phyloP scores from a whole-genome alignment of 306 rosid genomes.

The Castanea sativa region DNA sequence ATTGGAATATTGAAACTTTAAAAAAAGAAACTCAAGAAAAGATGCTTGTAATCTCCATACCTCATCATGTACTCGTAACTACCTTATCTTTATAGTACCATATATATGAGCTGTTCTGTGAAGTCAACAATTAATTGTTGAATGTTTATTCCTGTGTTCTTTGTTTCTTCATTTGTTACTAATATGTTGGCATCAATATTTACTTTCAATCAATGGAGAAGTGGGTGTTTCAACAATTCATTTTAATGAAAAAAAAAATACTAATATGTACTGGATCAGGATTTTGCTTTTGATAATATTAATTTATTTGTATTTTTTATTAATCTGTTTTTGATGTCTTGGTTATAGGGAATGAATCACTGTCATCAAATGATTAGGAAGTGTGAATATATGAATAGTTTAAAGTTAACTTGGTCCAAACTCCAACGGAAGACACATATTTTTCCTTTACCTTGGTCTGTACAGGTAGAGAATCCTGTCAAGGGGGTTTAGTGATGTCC shows the following conservation, averaged over 20 bases:
- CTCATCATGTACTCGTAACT: constrained; percentile 45
- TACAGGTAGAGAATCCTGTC: too few species aligned
- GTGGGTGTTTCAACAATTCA: constrained; percentile 22
- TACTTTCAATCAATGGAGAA: constrained; percentile 17
- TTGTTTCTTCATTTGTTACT: constrained; percentile 29
- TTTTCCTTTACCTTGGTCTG: background rate
- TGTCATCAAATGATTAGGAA: constrained; percentile 53
- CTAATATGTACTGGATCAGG: background rate
- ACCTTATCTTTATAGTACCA: constrained; percentile 47
- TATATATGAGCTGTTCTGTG: constrained; percentile 63
- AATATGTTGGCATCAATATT: constrained; percentile 62
- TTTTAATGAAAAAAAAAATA: background rate
- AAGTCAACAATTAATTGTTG: constrained; percentile 58
- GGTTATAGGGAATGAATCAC: constrained; percentile 39
- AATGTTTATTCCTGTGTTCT: constrained; percentile 27
- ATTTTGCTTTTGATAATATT: too few species aligned
- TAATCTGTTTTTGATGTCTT: constrained; percentile 28
- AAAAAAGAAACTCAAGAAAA: constrained; percentile 33
- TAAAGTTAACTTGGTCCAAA: background rate
- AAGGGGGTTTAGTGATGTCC: too few species aligned
- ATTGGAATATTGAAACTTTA: constrained; percentile 27
- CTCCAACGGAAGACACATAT: background rate
- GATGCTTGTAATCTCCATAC: constrained; percentile 63
- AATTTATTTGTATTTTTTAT: too few species aligned
- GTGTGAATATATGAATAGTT: constrained; percentile 20